Conservation (phyloP, 140 eudicot genomes). For the Erigeron philadelphicus region DNA sequence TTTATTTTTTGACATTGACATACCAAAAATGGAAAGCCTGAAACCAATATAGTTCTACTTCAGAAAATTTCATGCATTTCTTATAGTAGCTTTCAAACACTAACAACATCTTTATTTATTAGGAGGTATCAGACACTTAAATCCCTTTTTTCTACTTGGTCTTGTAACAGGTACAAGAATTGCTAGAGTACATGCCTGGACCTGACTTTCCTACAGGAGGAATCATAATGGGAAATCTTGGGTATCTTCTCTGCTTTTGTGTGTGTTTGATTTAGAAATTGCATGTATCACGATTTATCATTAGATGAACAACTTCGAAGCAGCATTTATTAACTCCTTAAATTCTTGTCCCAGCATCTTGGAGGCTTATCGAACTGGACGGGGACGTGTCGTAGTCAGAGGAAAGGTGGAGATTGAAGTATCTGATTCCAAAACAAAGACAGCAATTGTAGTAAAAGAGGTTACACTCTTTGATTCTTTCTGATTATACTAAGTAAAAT, state of each 20-base stretch:
- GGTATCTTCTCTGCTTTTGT: conserved; percentile 34
- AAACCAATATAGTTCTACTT: neutral
- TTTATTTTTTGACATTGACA: neutral
- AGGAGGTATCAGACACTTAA: neutral
- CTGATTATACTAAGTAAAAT: conserved; percentile 11
- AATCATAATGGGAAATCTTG: conserved; percentile 76
- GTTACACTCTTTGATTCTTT: conserved; percentile 30
- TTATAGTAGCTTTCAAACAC: neutral
- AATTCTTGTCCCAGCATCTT: conserved; percentile 47
- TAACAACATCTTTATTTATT: too few relatives aligned
- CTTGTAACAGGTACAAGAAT: conserved; percentile 72
- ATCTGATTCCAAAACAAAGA: conserved; percentile 67
- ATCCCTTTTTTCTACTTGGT: neutral
- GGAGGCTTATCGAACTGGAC: conserved; percentile 89
- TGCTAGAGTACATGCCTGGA: conserved; percentile 97
- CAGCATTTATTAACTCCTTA: neutral
- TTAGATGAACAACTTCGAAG: neutral
- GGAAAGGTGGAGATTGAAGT: conserved; percentile 84
- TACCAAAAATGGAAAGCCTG: neutral
- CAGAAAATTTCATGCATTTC: neutral
- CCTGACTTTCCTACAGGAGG: conserved; percentile 99
- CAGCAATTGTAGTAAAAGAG: conserved; percentile 83
- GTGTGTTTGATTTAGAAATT: neutral
- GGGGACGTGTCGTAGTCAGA: conserved; percentile 80
- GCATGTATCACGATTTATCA: conserved; percentile 1